Conservation (phyloP, 768 basidiomycete genomes). For the Amanita fuliginea region DNA sequence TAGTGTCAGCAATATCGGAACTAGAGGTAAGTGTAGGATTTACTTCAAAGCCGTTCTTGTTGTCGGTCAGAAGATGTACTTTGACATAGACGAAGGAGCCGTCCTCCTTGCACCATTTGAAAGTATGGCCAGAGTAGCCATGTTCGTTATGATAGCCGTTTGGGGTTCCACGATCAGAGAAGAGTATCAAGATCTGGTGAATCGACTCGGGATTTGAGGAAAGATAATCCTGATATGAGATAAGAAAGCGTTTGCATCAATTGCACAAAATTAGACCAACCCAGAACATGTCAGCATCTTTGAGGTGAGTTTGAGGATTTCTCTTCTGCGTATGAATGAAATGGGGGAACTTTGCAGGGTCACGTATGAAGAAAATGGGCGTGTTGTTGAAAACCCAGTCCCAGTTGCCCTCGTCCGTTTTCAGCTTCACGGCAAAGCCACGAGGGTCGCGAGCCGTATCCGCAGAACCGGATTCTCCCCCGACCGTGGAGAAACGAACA, state of each 20-base stretch:
- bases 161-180: conserved; percentile 94
- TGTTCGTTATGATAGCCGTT: conserved; percentile 81
- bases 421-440: conserved; percentile 86
- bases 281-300: conserved; percentile 82
- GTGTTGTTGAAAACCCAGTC: conserved; percentile 94
- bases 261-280: conserved; percentile 21
- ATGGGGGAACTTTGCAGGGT: conserved; percentile 85
- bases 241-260: conserved; percentile 12
- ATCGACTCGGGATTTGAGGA: conserved; percentile 83
- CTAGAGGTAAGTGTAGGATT: neutral
- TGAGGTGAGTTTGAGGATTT: conserved; percentile 85
- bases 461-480: conserved; percentile 79
- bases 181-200: conserved; percentile 81
- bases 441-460: conserved; percentile 91
- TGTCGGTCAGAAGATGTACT: conserved; percentile 68
- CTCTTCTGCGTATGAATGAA: conserved; percentile 93
- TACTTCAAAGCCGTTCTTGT: conserved; percentile 80
- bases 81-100: conserved; percentile 83
- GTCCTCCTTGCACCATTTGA: conserved; percentile 77
- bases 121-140: conserved; percentile 91
- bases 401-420: conserved; percentile 83
- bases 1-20: conserved; percentile 1
- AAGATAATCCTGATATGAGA: conserved; percentile 61
- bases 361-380: conserved; percentile 83
- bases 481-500: conserved; percentile 89